These are phyloP conservation scores for Rhytidiadelphus loreus DNA, from an alignment of 225 moss, liverwort and hornwort species.

Conservation along the genomic window DNA sequence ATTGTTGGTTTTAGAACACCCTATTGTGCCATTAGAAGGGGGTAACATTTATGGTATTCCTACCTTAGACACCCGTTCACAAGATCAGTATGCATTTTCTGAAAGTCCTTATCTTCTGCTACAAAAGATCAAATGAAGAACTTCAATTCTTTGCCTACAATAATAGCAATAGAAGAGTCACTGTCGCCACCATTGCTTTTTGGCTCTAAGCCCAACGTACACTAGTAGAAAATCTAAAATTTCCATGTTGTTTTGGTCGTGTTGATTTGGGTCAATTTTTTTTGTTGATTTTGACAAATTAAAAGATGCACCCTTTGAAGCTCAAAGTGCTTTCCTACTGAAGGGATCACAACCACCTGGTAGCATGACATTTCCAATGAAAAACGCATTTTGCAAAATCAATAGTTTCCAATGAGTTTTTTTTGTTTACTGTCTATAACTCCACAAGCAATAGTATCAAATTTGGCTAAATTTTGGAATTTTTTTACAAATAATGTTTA, in stretches of 20 bases:
- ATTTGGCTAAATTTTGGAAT: neutral
- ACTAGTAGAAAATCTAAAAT: too few relatives aligned
- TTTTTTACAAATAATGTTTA: neutral
- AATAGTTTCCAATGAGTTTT: neutral
- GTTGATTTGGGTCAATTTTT: too few relatives aligned
- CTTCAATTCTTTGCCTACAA: conserved; percentile 19
- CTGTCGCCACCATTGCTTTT: neutral
- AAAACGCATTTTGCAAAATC: conserved; percentile 58
- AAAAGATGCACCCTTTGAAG: conserved; percentile 80
- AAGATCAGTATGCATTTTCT: conserved; percentile 38
- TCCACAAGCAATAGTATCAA: neutral
- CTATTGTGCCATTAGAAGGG: too few relatives aligned
- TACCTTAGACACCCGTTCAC: conserved; percentile 48
- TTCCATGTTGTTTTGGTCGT: too few relatives aligned
- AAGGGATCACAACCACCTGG: conserved; percentile 97
- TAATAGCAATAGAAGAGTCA: neutral
- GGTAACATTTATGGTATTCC: too few relatives aligned
- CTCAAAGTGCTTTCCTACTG: conserved; percentile 87
- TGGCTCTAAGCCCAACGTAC: neutral
- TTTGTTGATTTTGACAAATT: too few relatives aligned
- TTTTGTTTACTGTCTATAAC: neutral
- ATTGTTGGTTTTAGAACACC: too few relatives aligned
- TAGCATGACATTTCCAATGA: too few relatives aligned
- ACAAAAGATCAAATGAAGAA: conserved; percentile 78
- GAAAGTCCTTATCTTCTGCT: conserved; percentile 91